Conservation (phyloP, 176 grass and related monocot genomes). For the Eremochloa ophiuroides region DNA sequence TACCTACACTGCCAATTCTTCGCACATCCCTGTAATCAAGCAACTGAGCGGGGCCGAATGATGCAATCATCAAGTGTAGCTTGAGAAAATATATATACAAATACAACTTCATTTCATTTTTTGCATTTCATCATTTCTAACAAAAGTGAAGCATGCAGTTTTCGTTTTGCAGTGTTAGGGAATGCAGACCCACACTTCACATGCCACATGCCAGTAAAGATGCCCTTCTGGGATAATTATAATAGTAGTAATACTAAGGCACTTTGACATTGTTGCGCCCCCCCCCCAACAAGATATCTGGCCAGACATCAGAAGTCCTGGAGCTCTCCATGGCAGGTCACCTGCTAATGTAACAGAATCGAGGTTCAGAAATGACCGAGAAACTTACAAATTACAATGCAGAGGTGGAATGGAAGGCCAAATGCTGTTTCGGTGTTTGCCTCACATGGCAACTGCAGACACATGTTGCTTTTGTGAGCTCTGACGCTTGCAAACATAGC, state of each 20-base stretch:
- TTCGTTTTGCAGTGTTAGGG: not conserved
- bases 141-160: not conserved
- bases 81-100: not conserved
- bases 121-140: not conserved
- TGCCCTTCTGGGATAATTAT: not conserved
- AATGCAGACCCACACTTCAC: not conserved
- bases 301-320: not conserved
- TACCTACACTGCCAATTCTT: not conserved
- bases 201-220: not conserved
- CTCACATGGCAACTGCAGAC: not conserved
- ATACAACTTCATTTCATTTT: no score
- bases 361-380: not conserved
- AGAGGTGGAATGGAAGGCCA: not conserved
- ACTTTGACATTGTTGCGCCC: not conserved
- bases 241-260: no score
- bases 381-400: not conserved
- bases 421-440: not conserved
- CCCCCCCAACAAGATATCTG: no score
- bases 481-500: not conserved
- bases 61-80: conserved; percentile 1
- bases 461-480: not conserved
- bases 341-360: not conserved
- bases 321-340: not conserved
- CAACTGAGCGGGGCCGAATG: not conserved
- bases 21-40: not conserved